These are phyloP conservation scores for Didymella segeticola DNA, from an alignment of 2,329 filamentous ascomycete species.

Conservation along the genomic window DNA sequence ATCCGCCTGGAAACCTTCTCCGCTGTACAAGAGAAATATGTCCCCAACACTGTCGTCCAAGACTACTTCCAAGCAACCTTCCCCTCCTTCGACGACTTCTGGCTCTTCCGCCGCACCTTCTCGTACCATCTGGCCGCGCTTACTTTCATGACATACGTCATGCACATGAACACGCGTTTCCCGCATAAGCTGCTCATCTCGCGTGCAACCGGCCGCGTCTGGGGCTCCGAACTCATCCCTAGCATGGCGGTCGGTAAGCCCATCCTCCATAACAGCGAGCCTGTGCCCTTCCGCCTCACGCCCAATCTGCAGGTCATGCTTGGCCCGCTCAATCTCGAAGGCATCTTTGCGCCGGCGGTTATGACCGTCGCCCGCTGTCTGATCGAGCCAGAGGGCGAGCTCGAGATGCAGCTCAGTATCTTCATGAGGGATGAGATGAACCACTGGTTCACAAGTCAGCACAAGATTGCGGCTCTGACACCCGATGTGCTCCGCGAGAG, in stretches of 20 bases:
- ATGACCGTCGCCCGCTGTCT: slow-evolving; percentile 97
- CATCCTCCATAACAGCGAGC: slow-evolving; percentile 92
- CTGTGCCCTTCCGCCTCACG: slow-evolving; percentile 95
- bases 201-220: slow-evolving; percentile 86
- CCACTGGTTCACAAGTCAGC: slow-evolving; percentile 88
- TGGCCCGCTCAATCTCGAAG: slow-evolving; percentile 94
- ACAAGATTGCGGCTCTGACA: slow-evolving; percentile 61
- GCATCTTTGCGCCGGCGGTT: slow-evolving; percentile 91
- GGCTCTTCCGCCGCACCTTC: slow-evolving; percentile 97
- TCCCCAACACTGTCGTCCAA: slow-evolving; percentile 79
- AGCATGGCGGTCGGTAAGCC: slow-evolving; percentile 84
- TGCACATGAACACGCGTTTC: slow-evolving; percentile 96
- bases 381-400: slow-evolving; percentile 78
- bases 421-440: slow-evolving; percentile 99
- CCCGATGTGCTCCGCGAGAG: slow-evolving; percentile 77
- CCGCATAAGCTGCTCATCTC: slow-evolving; percentile 95
- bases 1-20: slow-evolving; percentile 90
- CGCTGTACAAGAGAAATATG: slow-evolving; percentile 92
- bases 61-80: slow-evolving; percentile 91
- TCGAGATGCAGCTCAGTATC: slow-evolving; percentile 93
- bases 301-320: slow-evolving; percentile 96
- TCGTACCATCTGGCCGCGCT: slow-evolving; percentile 93
- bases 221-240: slow-evolving; percentile 93
- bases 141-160: slow-evolving; percentile 98
- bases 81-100: slow-evolving; percentile 91